Conservation (phyloP, 345 rosid genomes). For the Boechera stricta region DNA sequence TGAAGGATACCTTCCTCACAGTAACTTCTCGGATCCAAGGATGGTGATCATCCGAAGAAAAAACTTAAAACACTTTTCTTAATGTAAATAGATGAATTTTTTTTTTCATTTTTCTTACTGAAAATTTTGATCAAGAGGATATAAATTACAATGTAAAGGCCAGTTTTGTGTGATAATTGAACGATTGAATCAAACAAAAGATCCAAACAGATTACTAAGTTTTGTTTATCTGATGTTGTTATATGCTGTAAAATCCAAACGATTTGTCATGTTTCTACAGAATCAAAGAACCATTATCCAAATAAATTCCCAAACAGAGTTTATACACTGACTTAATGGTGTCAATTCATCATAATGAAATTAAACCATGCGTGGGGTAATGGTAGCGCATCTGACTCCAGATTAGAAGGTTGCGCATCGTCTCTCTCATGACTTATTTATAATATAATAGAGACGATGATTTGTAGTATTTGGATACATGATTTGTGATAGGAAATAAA, state of each 20-base stretch:
- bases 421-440: neutral
- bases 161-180: neutral
- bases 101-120: neutral
- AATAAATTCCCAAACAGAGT: neutral
- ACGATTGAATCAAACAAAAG: neutral
- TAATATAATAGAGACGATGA: too few relatives aligned
- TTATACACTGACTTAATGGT: neutral
- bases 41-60: neutral
- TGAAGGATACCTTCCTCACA: constrained; percentile 48
- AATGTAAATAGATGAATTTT: neutral
- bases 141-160: neutral
- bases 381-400: constrained; percentile 99
- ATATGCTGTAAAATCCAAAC: neutral
- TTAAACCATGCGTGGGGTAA: neutral
- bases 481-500: too few relatives aligned
- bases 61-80: neutral
- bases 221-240: neutral
- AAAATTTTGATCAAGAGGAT: neutral
- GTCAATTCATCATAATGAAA: neutral
- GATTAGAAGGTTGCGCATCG: constrained; percentile 90
- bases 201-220: neutral
- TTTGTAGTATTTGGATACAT: too few relatives aligned
- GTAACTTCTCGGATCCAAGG: constrained; percentile 44
- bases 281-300: neutral
- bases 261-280: neutral